Evolutionary conservation across 805 yeast genomes (phyloP).

Genomic region (Candida germanica): DNA sequence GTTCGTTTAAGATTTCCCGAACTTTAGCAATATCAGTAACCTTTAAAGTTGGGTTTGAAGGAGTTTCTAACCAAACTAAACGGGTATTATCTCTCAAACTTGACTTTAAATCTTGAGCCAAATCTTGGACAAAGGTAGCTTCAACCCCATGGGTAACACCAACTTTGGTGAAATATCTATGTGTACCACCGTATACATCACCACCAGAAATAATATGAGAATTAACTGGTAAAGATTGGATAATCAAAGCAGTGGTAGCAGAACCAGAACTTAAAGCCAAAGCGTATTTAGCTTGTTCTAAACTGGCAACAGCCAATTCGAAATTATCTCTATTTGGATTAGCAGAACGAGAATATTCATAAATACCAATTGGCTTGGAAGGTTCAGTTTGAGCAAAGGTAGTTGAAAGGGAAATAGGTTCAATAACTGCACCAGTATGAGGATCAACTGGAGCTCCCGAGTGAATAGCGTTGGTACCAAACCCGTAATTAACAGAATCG

Average conservation of each 20-base stretch:
- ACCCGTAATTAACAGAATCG: conserved; percentile 36
- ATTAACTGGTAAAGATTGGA: conserved; percentile 70
- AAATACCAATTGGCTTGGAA: conserved; percentile 70
- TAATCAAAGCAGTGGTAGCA: conserved; percentile 73
- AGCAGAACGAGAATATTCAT: conserved; percentile 81
- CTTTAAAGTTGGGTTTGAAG: conserved; percentile 82
- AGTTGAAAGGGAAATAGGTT: conserved; percentile 78
- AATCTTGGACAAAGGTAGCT: conserved; percentile 63
- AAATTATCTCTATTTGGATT: conserved; percentile 85
- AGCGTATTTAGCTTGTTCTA: conserved; percentile 73
- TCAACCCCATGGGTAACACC: conserved; percentile 76
- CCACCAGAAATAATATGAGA: conserved; percentile 76
- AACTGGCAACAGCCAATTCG: conserved; percentile 73
- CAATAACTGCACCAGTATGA: conserved; percentile 81
- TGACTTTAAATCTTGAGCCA: conserved; percentile 54
- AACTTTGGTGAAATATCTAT: conserved; percentile 83
- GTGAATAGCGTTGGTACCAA: conserved; percentile 82
- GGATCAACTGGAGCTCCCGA: conserved; percentile 73
- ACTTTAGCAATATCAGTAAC: conserved; percentile 73
- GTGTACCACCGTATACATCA: conserved; percentile 91
- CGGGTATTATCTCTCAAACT: conserved; percentile 61
- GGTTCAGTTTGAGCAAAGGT: conserved; percentile 82
- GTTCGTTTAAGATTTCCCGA: conserved; percentile 47
- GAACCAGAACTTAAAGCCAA: conserved; percentile 84
- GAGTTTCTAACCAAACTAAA: conserved; percentile 85